Percentiles rank a stretch among this genome's conserved stretches.
phyloP scores from a whole-genome alignment of 2,329 filamentous ascomycete species.

The Penicillium palitans region DNA sequence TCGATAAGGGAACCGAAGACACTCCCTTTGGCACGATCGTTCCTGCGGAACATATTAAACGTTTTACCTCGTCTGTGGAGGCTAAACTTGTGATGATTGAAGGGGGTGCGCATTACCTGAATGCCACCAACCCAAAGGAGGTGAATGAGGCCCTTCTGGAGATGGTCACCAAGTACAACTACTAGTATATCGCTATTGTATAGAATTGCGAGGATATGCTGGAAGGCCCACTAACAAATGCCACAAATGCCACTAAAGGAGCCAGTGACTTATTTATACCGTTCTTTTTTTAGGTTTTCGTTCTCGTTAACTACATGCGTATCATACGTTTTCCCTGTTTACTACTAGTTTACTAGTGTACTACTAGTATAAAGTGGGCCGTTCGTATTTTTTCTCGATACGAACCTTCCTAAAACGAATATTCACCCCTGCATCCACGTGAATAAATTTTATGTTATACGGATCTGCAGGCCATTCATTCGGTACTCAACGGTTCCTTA shows the following conservation, averaged over 20 bases:
- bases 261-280: background rate
- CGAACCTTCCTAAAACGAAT: background rate
- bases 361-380: background rate
- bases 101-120: slow-evolving; percentile 53
- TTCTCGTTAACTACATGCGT: too few relatives aligned
- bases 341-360: background rate
- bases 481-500: background rate
- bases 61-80: slow-evolving; percentile 48
- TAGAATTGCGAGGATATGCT: background rate
- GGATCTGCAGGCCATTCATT: background rate
- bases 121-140: slow-evolving; percentile 49
- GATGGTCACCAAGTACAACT: slow-evolving; percentile 29
- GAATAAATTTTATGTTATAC: background rate
- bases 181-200: background rate
- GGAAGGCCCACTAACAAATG: background rate
- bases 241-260: background rate
- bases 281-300: background rate
- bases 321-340: background rate
- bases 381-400: background rate
- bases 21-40: slow-evolving; percentile 14
- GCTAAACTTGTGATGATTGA: slow-evolving; percentile 47
- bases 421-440: background rate
- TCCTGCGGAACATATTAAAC: slow-evolving; percentile 46
- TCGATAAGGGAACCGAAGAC: background rate
- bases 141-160: slow-evolving; percentile 35